These are phyloP conservation scores for Boletus tomentosulus DNA, from an alignment of 768 basidiomycete genomes.

Conservation along the genomic window DNA sequence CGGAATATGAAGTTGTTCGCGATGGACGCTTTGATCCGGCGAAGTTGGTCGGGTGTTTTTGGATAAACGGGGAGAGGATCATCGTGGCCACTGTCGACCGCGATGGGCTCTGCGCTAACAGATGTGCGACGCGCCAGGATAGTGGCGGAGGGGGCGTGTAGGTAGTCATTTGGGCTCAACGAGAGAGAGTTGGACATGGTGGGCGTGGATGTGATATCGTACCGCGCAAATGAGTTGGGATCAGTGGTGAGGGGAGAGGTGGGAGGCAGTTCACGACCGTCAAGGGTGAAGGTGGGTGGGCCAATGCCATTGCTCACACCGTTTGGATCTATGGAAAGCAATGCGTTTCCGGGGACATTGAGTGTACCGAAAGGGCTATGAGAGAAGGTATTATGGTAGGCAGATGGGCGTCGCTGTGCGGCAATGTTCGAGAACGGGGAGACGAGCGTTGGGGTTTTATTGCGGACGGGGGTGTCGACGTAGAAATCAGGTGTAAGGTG, in stretches of 20 bases:
- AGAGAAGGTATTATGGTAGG: conserved; percentile 46
- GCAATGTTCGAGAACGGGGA: conserved; percentile 56
- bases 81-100: conserved; percentile 63
- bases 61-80: conserved; percentile 70
- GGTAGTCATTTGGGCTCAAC: conserved; percentile 53
- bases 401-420: conserved; percentile 49
- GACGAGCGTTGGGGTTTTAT: conserved; percentile 38
- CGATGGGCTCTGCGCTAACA: conserved; percentile 94
- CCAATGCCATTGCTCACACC: conserved; percentile 25
- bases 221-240: conserved; percentile 48
- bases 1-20: conserved; percentile 81
- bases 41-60: conserved; percentile 81
- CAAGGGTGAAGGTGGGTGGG: conserved; percentile 57
- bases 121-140: conserved; percentile 90
- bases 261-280: conserved; percentile 56
- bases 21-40: conserved; percentile 84
- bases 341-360: conserved; percentile 77
- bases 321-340: conserved; percentile 50
- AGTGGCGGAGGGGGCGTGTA: conserved; percentile 70
- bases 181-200: conserved; percentile 40
- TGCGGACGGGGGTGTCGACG: conserved; percentile 43
- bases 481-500: conserved; percentile 57
- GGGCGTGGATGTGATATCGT: conserved; percentile 42
- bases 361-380: conserved; percentile 74
- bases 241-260: conserved; percentile 54